These are phyloP conservation scores for Mycena indigotica DNA, from an alignment of 768 basidiomycete genomes.

Conservation along the genomic window DNA sequence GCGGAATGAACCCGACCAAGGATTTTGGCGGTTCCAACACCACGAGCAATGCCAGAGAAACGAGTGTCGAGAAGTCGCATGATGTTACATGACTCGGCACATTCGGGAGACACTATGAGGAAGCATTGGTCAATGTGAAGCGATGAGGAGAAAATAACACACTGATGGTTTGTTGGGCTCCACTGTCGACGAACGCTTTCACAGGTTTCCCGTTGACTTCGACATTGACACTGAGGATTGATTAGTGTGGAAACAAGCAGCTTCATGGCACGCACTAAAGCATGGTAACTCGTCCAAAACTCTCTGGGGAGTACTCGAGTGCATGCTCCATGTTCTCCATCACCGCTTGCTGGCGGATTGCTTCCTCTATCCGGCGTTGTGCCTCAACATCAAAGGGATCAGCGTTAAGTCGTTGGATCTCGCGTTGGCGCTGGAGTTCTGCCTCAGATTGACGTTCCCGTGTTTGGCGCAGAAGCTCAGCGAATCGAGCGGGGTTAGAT, in stretches of 20 bases:
- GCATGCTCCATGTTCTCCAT: constrained; percentile 94
- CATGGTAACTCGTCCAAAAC: constrained; percentile 94
- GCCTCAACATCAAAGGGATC: constrained; percentile 93
- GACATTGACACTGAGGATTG: constrained; percentile 66
- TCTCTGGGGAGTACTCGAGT: constrained; percentile 89
- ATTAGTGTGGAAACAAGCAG: constrained; percentile 2
- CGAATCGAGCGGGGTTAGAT: constrained; percentile 72
- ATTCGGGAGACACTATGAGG: constrained; percentile 4
- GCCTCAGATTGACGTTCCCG: constrained; percentile 54
- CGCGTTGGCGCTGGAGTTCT: constrained; percentile 60
- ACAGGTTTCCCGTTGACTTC: constrained; percentile 91
- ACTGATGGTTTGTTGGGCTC: constrained; percentile 96
- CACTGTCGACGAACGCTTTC: constrained; percentile 98
- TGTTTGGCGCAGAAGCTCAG: constrained; percentile 66
- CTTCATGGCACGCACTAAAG: constrained; percentile 70
- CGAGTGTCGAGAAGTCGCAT: constrained; percentile 92
- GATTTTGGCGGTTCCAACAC: constrained; percentile 94
- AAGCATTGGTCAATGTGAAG: too few relatives aligned
- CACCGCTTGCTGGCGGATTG: constrained; percentile 86
- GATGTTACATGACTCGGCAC: constrained; percentile 49
- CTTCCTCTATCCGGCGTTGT: constrained; percentile 90
- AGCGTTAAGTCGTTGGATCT: constrained; percentile 71
- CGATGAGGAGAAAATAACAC: too few relatives aligned
- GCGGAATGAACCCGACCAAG: constrained; percentile 93
- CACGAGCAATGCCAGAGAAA: constrained; percentile 86